phyloP scores from a whole-genome alignment of 306 rosid genomes.

The Albizia julibrissin region DNA sequence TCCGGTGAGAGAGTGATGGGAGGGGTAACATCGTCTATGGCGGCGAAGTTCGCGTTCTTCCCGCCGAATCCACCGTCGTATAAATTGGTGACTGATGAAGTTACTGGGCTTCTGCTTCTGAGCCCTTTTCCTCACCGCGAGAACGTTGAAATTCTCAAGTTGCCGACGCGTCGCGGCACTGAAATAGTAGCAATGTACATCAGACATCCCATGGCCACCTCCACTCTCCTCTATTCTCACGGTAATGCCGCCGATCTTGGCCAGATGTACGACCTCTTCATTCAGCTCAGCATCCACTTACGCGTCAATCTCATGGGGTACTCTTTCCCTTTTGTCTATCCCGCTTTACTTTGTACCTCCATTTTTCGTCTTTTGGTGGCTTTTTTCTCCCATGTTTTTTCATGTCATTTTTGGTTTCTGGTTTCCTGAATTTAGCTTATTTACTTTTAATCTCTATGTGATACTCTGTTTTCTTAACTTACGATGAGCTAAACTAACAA shows the following conservation, averaged over 20 bases:
- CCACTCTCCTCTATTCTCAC: constrained; percentile 86
- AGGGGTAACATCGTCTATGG: constrained; percentile 97
- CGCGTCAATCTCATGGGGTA: constrained; percentile 94
- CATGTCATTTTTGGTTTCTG: constrained; percentile 18
- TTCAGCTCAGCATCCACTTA: constrained; percentile 81
- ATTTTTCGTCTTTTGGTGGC: constrained; percentile 15
- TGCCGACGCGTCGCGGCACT: constrained; percentile 81
- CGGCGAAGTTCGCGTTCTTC: constrained; percentile 93
- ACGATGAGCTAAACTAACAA: not conserved
- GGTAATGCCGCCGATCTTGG: constrained; percentile 99
- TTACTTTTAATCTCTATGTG: not conserved
- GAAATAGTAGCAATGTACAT: constrained; percentile 78
- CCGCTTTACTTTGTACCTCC: not conserved
- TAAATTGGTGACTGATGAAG: constrained; percentile 58
- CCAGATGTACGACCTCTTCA: constrained; percentile 94
- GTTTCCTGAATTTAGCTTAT: constrained; percentile 15
- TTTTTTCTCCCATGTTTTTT: not conserved
- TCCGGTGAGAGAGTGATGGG: constrained; percentile 56
- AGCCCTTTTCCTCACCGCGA: constrained; percentile 85
- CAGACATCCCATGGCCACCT: constrained; percentile 88
- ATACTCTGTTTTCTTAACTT: constrained; percentile 17
- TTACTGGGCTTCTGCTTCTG: constrained; percentile 72
- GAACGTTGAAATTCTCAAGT: constrained; percentile 77
- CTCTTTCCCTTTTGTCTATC: not conserved
- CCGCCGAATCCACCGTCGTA: constrained; percentile 93